phyloP scores from a whole-genome alignment of 306 rosid species.

The Vicia sativa region DNA sequence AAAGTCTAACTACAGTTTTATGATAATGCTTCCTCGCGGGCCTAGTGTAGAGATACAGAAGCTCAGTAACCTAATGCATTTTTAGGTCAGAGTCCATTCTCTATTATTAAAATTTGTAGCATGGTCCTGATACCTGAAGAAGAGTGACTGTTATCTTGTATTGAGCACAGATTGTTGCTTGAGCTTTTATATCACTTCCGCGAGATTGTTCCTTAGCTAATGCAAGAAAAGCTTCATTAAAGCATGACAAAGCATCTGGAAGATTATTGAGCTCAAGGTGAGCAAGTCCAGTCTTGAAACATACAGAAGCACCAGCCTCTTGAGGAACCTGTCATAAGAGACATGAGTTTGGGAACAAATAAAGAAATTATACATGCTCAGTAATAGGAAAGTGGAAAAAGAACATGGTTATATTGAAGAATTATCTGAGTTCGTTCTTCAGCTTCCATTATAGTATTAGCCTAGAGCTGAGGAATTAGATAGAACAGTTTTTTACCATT shows the following conservation, averaged over 20 bases:
- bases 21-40: constrained; percentile 13
- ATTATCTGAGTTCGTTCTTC: constrained; percentile 18
- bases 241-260: constrained; percentile 93
- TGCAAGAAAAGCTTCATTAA: constrained; percentile 92
- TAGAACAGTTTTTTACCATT: no score
- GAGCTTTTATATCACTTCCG: constrained; percentile 96
- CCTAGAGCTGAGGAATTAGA: no score
- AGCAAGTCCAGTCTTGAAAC: constrained; percentile 95
- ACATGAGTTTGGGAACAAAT: constrained; percentile 34
- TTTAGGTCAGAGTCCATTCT: constrained; percentile 26
- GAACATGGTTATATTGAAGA: constrained; percentile 27
- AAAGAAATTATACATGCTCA: constrained; percentile 20
- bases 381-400: constrained; percentile 29
- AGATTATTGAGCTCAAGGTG: constrained; percentile 97
- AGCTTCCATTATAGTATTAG: constrained; percentile 2
- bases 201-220: constrained; percentile 94
- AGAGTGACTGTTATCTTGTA: constrained; percentile 95
- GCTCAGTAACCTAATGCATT: constrained; percentile 27
- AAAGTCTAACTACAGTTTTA: constrained; percentile 18
- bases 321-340: constrained; percentile 78
- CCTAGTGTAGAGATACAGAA: constrained; percentile 38
- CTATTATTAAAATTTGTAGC: constrained; percentile 30
- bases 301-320: constrained; percentile 84
- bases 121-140: constrained; percentile 64
- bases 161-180: constrained; percentile 97